Base-by-base conservation (phyloP, 2,329 filamentous ascomycete genomes). In the Claviceps sp. region DNA sequence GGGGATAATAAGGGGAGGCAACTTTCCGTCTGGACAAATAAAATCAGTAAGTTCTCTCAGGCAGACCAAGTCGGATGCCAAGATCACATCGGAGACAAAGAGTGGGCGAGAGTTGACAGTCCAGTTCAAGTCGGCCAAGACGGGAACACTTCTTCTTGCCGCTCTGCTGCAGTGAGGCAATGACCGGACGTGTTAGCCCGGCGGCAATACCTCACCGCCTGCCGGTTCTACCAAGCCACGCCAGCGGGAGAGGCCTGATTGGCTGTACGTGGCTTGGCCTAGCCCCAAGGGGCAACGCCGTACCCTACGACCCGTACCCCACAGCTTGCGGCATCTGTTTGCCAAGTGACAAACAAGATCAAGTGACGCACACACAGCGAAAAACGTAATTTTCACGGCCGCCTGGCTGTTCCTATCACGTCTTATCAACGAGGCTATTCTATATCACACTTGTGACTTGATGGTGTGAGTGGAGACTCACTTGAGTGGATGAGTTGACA, bases 171-270 rank as follows among this genome's bases (percentile, higher is more conserved):
- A 42, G 22, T 20, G 38, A 22, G 41, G 22, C 44, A 44, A 37
- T 50, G 47, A 44, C 20, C 46, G 34, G 20, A 37, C 8, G 41
- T 51, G 54, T 59, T 58, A 60, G 55, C 57, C 55, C 30, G 26
- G 54, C 54, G 48, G 45, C 40, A 22, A 41, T 51, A 43, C 48
- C 51, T 55, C 56, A 57, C 58, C 56, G 56, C 57, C 55, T 59
- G 50, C 55, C 55, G 37, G 16, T 50, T 56, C 43, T 47, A 53
- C 48, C n/a, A 44, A 46, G 45, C 38, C 34, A 34, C 44, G 44
- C 47, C 55, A 41, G n/a, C 45, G 37, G 24, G 50, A 34, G 38
- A 24, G 7, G 43, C 46, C 16, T 54, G 50, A 52, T 57, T 57
- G 56, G 56, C 42, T 42, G 26, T 18, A 20, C 4, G 7, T 26